Base-by-base conservation (phyloP, 225 moss, liverwort and hornwort species). In the Bryoerythrophyllum caledonicum region DNA sequence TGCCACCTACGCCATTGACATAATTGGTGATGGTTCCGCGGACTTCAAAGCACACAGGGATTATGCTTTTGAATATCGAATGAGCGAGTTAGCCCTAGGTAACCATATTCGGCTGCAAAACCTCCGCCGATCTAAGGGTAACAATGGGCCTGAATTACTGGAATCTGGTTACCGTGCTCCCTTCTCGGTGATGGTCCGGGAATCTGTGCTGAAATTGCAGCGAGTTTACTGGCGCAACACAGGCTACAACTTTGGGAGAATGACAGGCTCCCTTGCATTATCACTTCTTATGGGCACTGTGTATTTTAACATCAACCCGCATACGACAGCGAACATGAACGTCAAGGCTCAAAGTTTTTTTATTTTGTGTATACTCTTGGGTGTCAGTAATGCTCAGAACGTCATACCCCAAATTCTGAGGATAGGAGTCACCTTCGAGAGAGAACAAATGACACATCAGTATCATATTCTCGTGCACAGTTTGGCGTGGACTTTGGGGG, bases 31-130 rank as follows among this genome's bases (percentile, higher is more conserved):
- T 82, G 93, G 93, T 35, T 74, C 79, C 35, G 74, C 24, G 73
- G 86, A 89, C 30, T 76, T 70, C 43, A 91, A 82, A 80, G 80
- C 81, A 16, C 48, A 81, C 23, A 89, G 90, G 72, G 97, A 97
- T 73, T 97, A 89, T 73, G 94, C 91, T 6, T 94, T 94, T 77
- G 97, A 97, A 64, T 97, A 94, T 84, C 97, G 97, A 51, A 89
- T 94, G 21, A 94, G 90, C 78, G 94, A 91, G 52, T 77, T 93
- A 65, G 91, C 97, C 51, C 83, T 97, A 32, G 85, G 89, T 51
- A 97, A 94, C 77, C 97, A 97, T 74, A 81, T 94, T 65, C 86
- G 94, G 74, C 90, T 94, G 26, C 97, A 94, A 69, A 84, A 81
- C 32, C 86, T 97, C 61, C 94, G 94, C 37, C 90, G 94, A 61